Base-by-base conservation (phyloP, 1,284 basidiomycete genomes). In the Paramarasmius palmivorus region DNA sequence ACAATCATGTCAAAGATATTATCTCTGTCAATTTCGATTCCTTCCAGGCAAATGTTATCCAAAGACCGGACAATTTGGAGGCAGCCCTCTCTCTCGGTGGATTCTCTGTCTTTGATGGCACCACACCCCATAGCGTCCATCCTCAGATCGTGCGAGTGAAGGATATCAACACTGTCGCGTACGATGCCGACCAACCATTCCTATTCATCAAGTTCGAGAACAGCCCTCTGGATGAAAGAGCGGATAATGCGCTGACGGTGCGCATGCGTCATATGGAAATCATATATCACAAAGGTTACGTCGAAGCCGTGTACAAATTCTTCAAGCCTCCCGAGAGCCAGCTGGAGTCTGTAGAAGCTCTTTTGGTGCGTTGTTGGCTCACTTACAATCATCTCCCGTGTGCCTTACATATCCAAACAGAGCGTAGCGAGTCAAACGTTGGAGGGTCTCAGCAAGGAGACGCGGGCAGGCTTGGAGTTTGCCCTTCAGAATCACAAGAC, bases 251-350 rank as follows among this genome's bases (percentile, higher is more conserved):
- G 0, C 74, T 99, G 52, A 91, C 90, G 5, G 84, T 98, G 51
- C 88, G 87, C 55, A 93, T 99, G 90, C 85, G 95, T 5, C 93
- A 96, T 64, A 92, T 98, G 86, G 96, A 99, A 72, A 93, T 99
- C 61, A 92, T 99, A 53, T 99, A 99, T 66, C 95, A 99, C 68
- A 86, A 81, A 63, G 92, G 92, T 34, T 99, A 98, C 68, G 82
- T 99, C 38, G 96, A 99, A 74, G 92, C 92, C 2, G 84, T 99
- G 36, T 89, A 92, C 59, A 83, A 81, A 57, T 99, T 99, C 76
- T 91, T 99, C 75, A 93, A 89, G 67, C 97, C 97, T 2, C 95
- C 97, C 1, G 89, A 90, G 41, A 95, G 90, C 67, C 96, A 99
- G 69, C 73, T 99, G 47, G 95, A 99, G 71, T 96, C 96, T 1